phyloP scores from a whole-genome alignment of 2,329 filamentous ascomycete species.

The Stagonosporopsis chrysanthemi region DNA sequence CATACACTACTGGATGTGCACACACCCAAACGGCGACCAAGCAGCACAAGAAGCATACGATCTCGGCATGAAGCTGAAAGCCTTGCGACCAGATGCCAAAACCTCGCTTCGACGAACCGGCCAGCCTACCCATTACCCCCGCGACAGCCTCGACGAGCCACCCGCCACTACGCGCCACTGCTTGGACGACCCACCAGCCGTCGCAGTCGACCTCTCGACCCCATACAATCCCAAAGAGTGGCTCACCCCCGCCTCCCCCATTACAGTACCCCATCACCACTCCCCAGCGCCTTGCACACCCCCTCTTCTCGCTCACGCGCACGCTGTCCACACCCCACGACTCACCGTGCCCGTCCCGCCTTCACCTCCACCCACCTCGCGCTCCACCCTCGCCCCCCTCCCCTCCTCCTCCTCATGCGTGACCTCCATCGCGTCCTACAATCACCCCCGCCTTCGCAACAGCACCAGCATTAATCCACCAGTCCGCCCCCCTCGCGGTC shows the following conservation, averaged over 20 bases:
- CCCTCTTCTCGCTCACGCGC: background rate
- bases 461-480: background rate
- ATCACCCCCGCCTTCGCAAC: background rate
- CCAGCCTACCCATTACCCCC: background rate
- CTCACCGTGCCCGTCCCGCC: background rate
- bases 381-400: background rate
- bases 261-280: too few species aligned
- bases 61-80: conserved; percentile 33
- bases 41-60: conserved; percentile 27
- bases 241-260: background rate
- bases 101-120: background rate
- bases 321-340: background rate
- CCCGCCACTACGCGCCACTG: background rate
- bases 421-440: conserved; percentile 1
- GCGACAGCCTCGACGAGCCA: background rate
- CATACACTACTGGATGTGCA: conserved; percentile 36
- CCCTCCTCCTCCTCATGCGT: background rate
- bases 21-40: conserved; percentile 14
- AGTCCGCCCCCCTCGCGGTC: background rate
- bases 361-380: background rate
- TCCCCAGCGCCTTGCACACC: background rate
- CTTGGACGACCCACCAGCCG: background rate
- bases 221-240: background rate
- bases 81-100: conserved; percentile 11
- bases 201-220: background rate